These are phyloP conservation scores for Nakaseomyces bracarensis DNA, from an alignment of 1,139 yeast genomes.

Conservation along the genomic window DNA sequence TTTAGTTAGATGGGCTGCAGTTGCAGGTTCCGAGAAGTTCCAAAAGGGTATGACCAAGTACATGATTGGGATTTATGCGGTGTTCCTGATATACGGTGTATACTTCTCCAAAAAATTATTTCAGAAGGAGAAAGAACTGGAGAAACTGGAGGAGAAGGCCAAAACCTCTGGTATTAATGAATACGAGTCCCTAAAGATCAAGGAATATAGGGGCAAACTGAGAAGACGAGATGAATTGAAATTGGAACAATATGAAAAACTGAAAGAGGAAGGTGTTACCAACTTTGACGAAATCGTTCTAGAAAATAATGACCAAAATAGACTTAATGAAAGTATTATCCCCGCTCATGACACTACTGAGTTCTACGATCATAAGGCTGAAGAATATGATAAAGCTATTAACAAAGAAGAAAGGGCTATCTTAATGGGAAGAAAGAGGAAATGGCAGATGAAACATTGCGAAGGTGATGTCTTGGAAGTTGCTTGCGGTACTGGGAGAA, in stretches of 20 bases:
- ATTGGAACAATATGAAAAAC: slow-evolving; percentile 43
- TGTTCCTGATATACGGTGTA: slow-evolving; percentile 51
- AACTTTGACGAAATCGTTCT: slow-evolving; percentile 38
- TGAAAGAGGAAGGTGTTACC: slow-evolving; percentile 40
- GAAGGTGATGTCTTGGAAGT: slow-evolving; percentile 88
- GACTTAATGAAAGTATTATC: slow-evolving; percentile 41
- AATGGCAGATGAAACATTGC: slow-evolving; percentile 72
- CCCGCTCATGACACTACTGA: slow-evolving; percentile 76
- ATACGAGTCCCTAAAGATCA: slow-evolving; percentile 54
- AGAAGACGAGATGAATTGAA: slow-evolving; percentile 51
- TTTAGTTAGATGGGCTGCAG: slow-evolving; percentile 41
- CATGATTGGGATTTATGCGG: slow-evolving; percentile 50
- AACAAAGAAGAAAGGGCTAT: slow-evolving; percentile 81
- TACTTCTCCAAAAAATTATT: slow-evolving; percentile 61
- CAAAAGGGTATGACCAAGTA: slow-evolving; percentile 43
- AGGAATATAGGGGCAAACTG: slow-evolving; percentile 40
- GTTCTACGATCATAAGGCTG: slow-evolving; percentile 73
- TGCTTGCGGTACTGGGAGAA: slow-evolving; percentile 94
- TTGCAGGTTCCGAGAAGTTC: slow-evolving; percentile 38
- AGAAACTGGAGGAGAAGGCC: slow-evolving; percentile 36
- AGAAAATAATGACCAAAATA: slow-evolving; percentile 46
- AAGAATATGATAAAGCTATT: slow-evolving; percentile 72
- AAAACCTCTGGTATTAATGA: slow-evolving; percentile 39
- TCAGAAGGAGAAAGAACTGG: slow-evolving; percentile 56
- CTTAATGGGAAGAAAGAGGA: slow-evolving; percentile 73